A percentile compares a stretch with the other conserved stretches of the same genome.
Conservation (phyloP, 805 yeast species). For the Candida saitoana region DNA sequence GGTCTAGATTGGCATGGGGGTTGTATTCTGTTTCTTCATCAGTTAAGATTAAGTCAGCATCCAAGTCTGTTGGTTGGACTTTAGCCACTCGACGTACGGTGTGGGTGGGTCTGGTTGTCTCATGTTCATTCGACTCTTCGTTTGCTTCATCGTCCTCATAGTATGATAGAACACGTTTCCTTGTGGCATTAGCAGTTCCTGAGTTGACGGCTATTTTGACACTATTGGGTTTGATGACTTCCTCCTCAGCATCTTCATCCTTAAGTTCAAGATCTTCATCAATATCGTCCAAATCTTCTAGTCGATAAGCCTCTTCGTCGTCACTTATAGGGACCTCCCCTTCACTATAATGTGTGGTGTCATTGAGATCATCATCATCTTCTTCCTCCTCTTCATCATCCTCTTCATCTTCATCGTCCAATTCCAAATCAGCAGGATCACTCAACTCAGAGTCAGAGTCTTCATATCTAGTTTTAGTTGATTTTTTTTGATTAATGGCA, state of each 20-base stretch:
- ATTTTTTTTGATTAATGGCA: constrained; percentile 6
- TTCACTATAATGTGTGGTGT: constrained; percentile 15
- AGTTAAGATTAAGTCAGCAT: constrained; percentile 32
- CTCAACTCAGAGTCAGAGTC: constrained; percentile 12
- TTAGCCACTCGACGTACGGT: constrained; percentile 4
- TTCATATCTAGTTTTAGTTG: constrained; percentile 5
- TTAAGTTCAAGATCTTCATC: constrained; percentile 33
- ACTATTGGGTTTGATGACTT: constrained; percentile 10
- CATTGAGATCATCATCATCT: constrained; percentile 20
- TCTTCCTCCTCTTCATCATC: constrained; percentile 19
- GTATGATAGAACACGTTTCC: constrained; percentile 35
- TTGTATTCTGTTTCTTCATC: constrained; percentile 44
- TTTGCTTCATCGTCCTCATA: constrained; percentile 36
- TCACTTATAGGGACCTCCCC: constrained; percentile 19
- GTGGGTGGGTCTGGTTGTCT: constrained; percentile 6
- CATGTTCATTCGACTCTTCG: constrained; percentile 20
- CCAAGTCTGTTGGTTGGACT: constrained; percentile 28
- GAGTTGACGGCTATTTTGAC: constrained; percentile 7
- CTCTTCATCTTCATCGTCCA: constrained; percentile 9
- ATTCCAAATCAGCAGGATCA: constrained; percentile 9
- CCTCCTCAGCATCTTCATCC: constrained; percentile 23
- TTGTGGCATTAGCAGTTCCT: constrained; percentile 9
- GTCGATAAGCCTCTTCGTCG: constrained; percentile 27
- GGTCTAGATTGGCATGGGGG: constrained; percentile 38
- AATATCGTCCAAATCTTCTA: constrained; percentile 34